A percentile compares a stretch with the other conserved stretches of the same genome.
Evolutionary conservation across 2,329 filamentous ascomycete species (phyloP).

Genomic region (Penicillium brasilianum): DNA sequence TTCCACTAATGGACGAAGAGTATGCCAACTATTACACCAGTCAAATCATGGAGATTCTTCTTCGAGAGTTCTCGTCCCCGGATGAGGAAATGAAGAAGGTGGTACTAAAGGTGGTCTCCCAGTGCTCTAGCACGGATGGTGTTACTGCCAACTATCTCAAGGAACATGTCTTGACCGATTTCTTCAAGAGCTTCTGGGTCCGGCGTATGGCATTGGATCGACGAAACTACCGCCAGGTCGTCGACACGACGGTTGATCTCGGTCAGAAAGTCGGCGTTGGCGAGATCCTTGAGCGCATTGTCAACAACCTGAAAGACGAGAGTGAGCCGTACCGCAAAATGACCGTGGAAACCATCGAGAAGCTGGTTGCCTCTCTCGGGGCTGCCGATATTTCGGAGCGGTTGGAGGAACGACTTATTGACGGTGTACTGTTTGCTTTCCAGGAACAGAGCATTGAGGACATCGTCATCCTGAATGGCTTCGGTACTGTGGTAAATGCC

Average conservation of each 20-base stretch:
- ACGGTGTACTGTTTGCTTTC: conserved; percentile 94
- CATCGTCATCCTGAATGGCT: conserved; percentile 93
- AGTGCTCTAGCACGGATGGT: conserved; percentile 91
- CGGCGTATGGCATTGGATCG: conserved; percentile 95
- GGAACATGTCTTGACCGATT: conserved; percentile 91
- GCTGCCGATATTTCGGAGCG: conserved; percentile 93
- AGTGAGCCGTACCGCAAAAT: conserved; percentile 98
- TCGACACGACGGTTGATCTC: conserved; percentile 96
- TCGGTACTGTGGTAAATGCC: conserved; percentile 96
- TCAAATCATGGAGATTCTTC: conserved; percentile 97
- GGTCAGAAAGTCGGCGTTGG: conserved; percentile 97
- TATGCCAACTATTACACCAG: conserved; percentile 99
- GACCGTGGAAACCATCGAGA: conserved; percentile 98
- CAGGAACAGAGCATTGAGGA: conserved; percentile 98
- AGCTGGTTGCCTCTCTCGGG: conserved; percentile 89
- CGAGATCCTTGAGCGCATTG: conserved; percentile 91
- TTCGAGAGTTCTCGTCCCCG: conserved; percentile 93
- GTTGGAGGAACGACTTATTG: conserved; percentile 89
- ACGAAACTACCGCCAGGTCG: conserved; percentile 95
- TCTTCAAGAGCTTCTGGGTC: conserved; percentile 99
- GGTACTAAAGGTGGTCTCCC: conserved; percentile 93
- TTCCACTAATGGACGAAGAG: conserved; percentile 98
- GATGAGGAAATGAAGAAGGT: conserved; percentile 99
- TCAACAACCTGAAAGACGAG: conserved; percentile 96
- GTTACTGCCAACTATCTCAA: conserved; percentile 95